Base-by-base conservation (phyloP, 2,329 filamentous ascomycete genomes). In the Colletotrichum lindemuthianum region DNA sequence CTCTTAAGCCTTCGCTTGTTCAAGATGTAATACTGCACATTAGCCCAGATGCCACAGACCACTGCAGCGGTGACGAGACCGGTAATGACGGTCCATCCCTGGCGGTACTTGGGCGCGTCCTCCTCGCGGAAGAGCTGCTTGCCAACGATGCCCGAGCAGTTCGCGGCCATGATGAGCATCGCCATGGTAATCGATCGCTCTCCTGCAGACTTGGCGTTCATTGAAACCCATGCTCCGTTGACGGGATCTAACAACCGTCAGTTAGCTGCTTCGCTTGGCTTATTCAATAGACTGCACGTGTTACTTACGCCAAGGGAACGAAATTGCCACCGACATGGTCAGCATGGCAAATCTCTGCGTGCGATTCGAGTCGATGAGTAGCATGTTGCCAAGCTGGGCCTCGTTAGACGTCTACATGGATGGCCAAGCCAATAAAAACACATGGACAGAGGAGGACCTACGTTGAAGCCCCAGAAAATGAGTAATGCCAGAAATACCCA, bases 151-250 rank as follows among this genome's bases (percentile, higher is more conserved):
- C 72, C 73, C 7, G 72, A 70, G 15, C 70, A 69, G 52, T 76
- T 76, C 34, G 72, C 72, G 2, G 72, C 69, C 73, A 76, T 74
- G 58, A 76, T 74, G 36, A 74, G 67, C 13, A 75, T 70, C 41
- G 73, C 72, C 72, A 76, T 73, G 9, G 71, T 74, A 41, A 75
- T 70, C 2, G 72, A 75, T 5, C 73, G 65, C 16, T 75, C 73
- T 13, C 72, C 73, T 2, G 73, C 70, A 4, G 67, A 69, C 10
- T 68, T 69, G 32, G 70, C 63, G 41, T 75, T 75, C 8, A 74
- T 68, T 2, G 73, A 67, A 48, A 75, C 65, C 74, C 73, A 75
- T 1, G 73, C 73, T 39, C 72, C 69, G 13, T 76, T 74, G 5
- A 74, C 61, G 33, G 70, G 68, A n/a, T 71, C 60, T 66, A 24